Base-by-base conservation (phyloP, 2,329 filamentous ascomycete species). In the Beauveria sp. region DNA sequence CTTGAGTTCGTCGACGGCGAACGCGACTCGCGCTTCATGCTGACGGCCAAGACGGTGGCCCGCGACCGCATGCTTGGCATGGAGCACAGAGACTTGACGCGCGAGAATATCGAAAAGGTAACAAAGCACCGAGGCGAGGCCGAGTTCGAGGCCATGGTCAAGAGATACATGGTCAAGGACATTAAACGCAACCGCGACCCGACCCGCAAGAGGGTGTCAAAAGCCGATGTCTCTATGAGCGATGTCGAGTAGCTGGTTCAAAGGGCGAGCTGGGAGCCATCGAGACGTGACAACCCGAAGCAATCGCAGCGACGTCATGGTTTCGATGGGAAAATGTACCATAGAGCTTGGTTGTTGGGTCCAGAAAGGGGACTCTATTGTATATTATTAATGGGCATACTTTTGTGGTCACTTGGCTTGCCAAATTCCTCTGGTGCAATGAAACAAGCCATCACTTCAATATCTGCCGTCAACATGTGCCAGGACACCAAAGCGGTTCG, bases 1-100 rank as follows among this genome's bases (percentile, higher is more conserved):
- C 87, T 99, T 53, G 92, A 98, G 77, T 84, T 99, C 38, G 93
- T 99, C 64, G 95, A 99, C 75, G 93, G 93, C 42, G 91, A 92
- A 40, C 89, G 88, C 73, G 95, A 99, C 76, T 90, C 96, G 80
- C 89, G 93, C 40, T 97, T 97, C 77, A 91, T 91, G 69, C 87
- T 98, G 84, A 96, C 93, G 3, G 95, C 95, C 28, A 89, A 89
- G 68, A 88, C 91, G 0, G 81, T 98, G 7, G 91, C 90, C 49
- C 82, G 86, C 26, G 82, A 86, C 70, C 76, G 80, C 62, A 70
- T 74, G 53, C 73, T 85, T 16, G 81, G 85, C 45, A 80, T 83
- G 57, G 73, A 78, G 2, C 77, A 90, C 69, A 89, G 86, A 67
- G 82, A 89, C 38, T 79, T 95, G 68, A 97, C 93, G 40, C 78